Evolutionary conservation across 139 green algal species (phyloP), one percentile per base, ranked within the genome.

Genomic region (Ettlia oleoabundans): DNA sequence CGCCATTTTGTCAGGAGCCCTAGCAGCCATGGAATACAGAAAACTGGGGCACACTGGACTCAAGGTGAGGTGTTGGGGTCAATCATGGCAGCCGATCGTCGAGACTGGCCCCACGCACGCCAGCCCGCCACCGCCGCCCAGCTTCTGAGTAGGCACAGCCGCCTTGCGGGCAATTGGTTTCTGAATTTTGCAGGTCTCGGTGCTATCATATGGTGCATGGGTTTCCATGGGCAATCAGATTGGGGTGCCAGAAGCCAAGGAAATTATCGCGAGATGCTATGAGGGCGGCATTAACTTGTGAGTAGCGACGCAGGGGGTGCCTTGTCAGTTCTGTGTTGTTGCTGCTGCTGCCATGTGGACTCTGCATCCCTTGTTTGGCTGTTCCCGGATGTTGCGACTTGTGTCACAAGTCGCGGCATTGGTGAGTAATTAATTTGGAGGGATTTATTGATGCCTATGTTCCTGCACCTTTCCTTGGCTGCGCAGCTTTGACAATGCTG

Each of bases 401-500:
- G n/a, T n/a, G n/a, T n/a, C n/a, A n/a, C n/a, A n/a, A n/a, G n/a
- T n/a, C n/a, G n/a, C n/a, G n/a, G n/a, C n/a, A n/a, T n/a, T n/a
- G n/a, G n/a, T n/a, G n/a, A n/a, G n/a, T n/a, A n/a, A n/a, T n/a
- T n/a, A n/a, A n/a, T n/a, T n/a, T n/a, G n/a, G n/a, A n/a, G n/a
- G n/a, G n/a, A n/a, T n/a, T n/a, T n/a, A n/a, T n/a, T n/a, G n/a
- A n/a, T 32, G 55, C 15, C 55, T 32, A n/a, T 9, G 18, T 32
- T 65, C 21, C 55, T n/a, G 18, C 15, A 32, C 18, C 9, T n/a
- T 32, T 28, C 5, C 55, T 32, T 9, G 40, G 4, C 9, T 70
- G 4, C 24, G 41, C 84, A 94, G 89, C 81, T 95, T 94, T 84
- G 91, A 98, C 88, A 96, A 95, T 71, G 94, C 94, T 3, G 94